These are phyloP conservation scores for Pelargonium australe DNA, from an alignment of 441 rosid species.

Conservation along the genomic window DNA sequence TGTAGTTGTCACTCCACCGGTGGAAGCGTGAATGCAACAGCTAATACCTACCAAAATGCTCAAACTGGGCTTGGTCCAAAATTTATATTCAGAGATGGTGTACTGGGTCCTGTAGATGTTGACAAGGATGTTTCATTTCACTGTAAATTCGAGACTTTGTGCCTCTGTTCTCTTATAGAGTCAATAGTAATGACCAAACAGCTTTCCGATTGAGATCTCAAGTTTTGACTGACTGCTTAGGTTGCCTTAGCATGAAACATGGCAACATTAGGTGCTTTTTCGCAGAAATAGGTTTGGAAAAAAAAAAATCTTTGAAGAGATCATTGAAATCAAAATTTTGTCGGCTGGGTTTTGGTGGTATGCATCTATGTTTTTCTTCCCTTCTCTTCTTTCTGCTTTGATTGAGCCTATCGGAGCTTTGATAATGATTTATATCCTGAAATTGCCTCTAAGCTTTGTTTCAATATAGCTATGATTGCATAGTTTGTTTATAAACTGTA, in stretches of 20 bases:
- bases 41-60: slow-evolving; percentile 19
- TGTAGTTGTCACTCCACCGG: slow-evolving; percentile 51
- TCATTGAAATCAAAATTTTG: not conserved
- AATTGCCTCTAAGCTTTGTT: not conserved
- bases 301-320: not conserved
- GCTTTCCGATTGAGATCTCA: slow-evolving; percentile 32
- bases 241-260: slow-evolving; percentile 11
- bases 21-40: slow-evolving; percentile 23
- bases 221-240: slow-evolving; percentile 18
- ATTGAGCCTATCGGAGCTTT: not conserved
- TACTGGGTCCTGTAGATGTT: slow-evolving; percentile 46
- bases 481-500: not conserved
- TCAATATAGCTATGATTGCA: not conserved
- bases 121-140: slow-evolving; percentile 20
- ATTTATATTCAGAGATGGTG: slow-evolving; percentile 66
- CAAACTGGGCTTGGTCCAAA: slow-evolving; percentile 32
- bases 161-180: slow-evolving; percentile 64
- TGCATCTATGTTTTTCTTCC: not conserved
- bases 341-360: not conserved
- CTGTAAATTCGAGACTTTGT: slow-evolving; percentile 56
- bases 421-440: not conserved
- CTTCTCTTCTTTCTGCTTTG: not conserved
- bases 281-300: not conserved
- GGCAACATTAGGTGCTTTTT: slow-evolving; percentile 12
- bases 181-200: slow-evolving; percentile 48